These are phyloP conservation scores for Capsella rubella DNA, from an alignment of 441 rosid genomes.

Conservation along the genomic window DNA sequence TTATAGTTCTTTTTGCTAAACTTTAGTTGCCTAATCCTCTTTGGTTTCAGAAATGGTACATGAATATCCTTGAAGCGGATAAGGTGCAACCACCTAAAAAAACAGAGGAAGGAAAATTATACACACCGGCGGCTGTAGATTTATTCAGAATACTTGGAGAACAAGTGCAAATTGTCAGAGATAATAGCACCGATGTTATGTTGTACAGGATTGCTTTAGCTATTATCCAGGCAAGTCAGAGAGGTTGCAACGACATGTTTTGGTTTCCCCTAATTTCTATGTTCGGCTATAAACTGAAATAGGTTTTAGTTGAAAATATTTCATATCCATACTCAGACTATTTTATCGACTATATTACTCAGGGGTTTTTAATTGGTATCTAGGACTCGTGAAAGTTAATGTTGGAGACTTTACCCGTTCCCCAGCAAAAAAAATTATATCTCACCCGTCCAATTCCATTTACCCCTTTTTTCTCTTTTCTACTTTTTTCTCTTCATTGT, in stretches of 20 bases:
- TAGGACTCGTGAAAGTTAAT: constrained; percentile 19
- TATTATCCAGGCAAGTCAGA: constrained; percentile 83
- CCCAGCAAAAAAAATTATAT: not conserved
- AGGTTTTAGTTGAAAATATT: constrained; percentile 12
- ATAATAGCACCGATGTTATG: constrained; percentile 98
- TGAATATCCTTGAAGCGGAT: constrained; percentile 95
- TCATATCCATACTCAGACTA: not conserved
- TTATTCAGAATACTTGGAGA: constrained; percentile 98
- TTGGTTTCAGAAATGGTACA: constrained; percentile 89
- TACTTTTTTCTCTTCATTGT: constrained; percentile 7
- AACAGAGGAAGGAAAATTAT: constrained; percentile 97
- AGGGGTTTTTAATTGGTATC: constrained; percentile 15
- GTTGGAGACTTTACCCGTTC: constrained; percentile 12
- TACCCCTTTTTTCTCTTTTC: not conserved
- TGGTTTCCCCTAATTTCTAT: constrained; percentile 13
- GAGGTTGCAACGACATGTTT: constrained; percentile 34
- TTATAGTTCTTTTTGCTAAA: constrained; percentile 14
- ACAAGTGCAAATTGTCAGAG: constrained; percentile 99
- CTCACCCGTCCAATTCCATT: constrained; percentile 5
- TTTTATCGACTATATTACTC: constrained; percentile 1
- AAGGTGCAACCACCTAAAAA: constrained; percentile 97
- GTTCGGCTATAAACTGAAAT: constrained; percentile 24
- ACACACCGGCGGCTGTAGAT: constrained; percentile 99
- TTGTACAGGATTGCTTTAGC: constrained; percentile 95
- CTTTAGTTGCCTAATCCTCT: constrained; percentile 35